Percentiles rank a stretch among this genome's conserved stretches.
phyloP scores from a whole-genome alignment of 345 rosid species.

The Moricandia arvensis region DNA sequence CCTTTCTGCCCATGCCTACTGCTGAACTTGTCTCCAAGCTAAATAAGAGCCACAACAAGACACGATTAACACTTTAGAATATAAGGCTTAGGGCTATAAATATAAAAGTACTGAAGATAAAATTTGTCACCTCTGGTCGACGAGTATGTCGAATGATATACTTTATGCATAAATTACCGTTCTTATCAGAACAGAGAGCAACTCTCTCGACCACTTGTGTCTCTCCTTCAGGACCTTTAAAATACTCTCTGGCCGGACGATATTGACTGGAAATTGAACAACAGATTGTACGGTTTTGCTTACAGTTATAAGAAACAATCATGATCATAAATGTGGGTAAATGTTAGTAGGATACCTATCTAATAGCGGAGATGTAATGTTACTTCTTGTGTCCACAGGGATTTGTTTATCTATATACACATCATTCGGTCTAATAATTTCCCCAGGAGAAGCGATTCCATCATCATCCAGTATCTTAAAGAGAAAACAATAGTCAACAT shows the following conservation, averaged over 20 bases:
- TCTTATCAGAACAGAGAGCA: constrained; percentile 60
- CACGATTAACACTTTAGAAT: constrained; percentile 9
- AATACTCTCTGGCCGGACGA: constrained; percentile 48
- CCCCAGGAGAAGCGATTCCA: constrained; percentile 90
- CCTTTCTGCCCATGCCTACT: constrained; percentile 99
- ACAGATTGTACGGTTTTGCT: not conserved
- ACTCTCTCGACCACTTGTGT: constrained; percentile 83
- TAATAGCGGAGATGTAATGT: constrained; percentile 32
- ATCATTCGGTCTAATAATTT: constrained; percentile 71
- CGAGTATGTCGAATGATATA: constrained; percentile 84
- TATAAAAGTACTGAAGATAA: constrained; percentile 4
- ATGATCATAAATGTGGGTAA: constrained; percentile 1
- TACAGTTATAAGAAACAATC: constrained; percentile 9
- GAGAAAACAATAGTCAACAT: not conserved
- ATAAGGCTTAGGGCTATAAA: constrained; percentile 10
- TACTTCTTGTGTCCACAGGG: constrained; percentile 48
- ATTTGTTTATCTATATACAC: constrained; percentile 62
- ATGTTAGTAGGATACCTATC: constrained; percentile 47
- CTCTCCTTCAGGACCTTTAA: constrained; percentile 82
- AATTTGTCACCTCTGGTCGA: constrained; percentile 75
- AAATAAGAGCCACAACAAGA: constrained; percentile 4
- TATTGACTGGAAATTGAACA: constrained; percentile 53
- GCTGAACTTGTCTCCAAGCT: constrained; percentile 98
- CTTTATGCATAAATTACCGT: constrained; percentile 53
- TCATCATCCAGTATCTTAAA: constrained; percentile 75